Evolutionary conservation across 805 yeast species (phyloP), one percentile per base, ranked within the genome.

Genomic region (Clavispora fructus): DNA sequence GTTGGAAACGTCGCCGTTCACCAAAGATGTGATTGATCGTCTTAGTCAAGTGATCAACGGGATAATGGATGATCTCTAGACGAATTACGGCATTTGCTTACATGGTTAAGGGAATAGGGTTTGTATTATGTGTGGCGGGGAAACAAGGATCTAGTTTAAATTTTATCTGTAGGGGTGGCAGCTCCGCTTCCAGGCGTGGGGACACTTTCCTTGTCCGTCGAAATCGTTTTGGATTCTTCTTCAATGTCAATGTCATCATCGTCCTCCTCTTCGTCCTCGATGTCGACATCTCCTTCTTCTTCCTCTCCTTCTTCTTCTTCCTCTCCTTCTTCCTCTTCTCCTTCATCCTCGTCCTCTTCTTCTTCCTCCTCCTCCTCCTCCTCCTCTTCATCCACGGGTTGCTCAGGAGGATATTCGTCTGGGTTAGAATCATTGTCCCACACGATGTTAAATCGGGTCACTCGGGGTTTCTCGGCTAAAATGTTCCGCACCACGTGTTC

Each of bases 391-490:
- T 75, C 80, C 9, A 52, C 48, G 30, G 52, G 61, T 56, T 84
- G 88, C 53, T 85, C 89, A 2, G 94, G 94, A 11, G 92, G 95
- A 55, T 78, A 85, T 43, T 82, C 82, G 43, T 86, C 89, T 6
- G 73, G 73, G 48, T 70, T 78, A 30, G 72, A 79, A 44, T 82
- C 75, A 50, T 85, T 87, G 62, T 89, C 96, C 99, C 99, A 94
- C 3, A 90, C 95, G 46, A 94, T 94, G 64, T 94, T 94, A 68
- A 94, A 94, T 53, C 97, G 75, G 7, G 99, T 94, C 35, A 94
- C 99, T 55, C 98, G 77, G 38, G 99, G 99, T 69, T 94, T 94
- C 63, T 94, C 98, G 4, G 98, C 98, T 47, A 94, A 73, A 32
- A 94, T 87, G 65, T 92, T 94, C 60, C 99, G 79, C 27, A 88